These are phyloP conservation scores for Wakefieldia striispora DNA, from an alignment of 768 basidiomycete genomes.

Conservation along the genomic window DNA sequence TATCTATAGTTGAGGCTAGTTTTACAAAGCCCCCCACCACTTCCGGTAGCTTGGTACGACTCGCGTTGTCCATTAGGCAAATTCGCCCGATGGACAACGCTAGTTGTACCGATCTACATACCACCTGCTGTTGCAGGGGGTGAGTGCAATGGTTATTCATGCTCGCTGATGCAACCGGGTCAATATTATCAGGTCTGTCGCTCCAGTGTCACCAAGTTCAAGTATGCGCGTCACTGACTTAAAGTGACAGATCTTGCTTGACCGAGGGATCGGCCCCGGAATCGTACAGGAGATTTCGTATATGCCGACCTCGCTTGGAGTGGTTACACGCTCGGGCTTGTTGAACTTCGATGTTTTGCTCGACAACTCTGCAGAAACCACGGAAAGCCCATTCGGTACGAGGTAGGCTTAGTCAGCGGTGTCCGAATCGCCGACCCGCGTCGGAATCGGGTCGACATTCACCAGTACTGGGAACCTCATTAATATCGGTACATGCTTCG, in stretches of 20 bases:
- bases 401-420: too few relatives aligned
- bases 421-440: conserved; percentile 1
- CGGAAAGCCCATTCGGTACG: too few relatives aligned
- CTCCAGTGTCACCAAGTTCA: not conserved
- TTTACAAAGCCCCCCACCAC: conserved; percentile 25
- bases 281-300: conserved; percentile 46
- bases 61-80: not conserved
- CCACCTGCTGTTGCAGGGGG: too few relatives aligned
- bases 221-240: not conserved
- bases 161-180: conserved; percentile 39
- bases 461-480: conserved; percentile 21
- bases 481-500: conserved; percentile 7
- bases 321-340: too few relatives aligned
- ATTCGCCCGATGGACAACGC: not conserved
- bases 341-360: too few relatives aligned
- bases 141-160: too few relatives aligned
- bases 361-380: too few relatives aligned
- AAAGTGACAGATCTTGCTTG: conserved; percentile 41
- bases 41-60: not conserved
- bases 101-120: conserved; percentile 33
- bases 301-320: too few relatives aligned
- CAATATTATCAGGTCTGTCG: conserved; percentile 43
- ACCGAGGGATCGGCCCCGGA: conserved; percentile 48
- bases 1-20: conserved; percentile 51
- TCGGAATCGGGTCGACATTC: conserved; percentile 18